Conservation (phyloP, 345 rosid genomes). For the Euphorbia pulcherrima region DNA sequence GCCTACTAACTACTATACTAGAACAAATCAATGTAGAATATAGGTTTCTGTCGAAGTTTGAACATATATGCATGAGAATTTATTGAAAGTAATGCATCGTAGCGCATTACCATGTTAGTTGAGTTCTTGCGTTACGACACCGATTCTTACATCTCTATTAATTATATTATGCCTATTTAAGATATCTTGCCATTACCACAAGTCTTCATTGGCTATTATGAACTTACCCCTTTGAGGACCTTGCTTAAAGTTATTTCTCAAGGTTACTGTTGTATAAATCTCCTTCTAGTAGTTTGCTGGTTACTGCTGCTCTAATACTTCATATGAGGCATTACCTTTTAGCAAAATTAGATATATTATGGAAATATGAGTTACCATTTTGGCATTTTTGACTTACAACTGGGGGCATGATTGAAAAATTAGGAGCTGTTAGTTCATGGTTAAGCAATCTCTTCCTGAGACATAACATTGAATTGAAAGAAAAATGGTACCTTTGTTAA, state of each 20-base stretch:
- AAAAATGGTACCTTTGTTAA: neutral
- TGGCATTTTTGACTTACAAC: neutral
- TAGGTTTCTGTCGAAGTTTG: neutral
- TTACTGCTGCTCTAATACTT: neutral
- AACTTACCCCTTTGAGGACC: neutral
- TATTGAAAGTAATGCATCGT: constrained; percentile 1
- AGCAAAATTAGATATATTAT: neutral
- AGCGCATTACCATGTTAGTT: neutral
- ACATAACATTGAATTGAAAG: neutral
- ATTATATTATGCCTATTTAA: neutral
- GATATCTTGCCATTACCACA: neutral
- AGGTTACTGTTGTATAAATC: neutral
- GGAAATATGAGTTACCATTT: neutral
- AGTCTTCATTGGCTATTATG: neutral
- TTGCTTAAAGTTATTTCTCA: neutral
- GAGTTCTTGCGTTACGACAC: neutral
- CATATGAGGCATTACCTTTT: neutral
- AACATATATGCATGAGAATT: neutral
- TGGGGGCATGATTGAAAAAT: neutral
- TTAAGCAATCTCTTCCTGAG: neutral
- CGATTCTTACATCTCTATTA: neutral
- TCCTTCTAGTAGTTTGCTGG: neutral
- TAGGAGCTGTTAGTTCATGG: neutral
- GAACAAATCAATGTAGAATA: neutral
- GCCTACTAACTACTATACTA: neutral